Evolutionary conservation across 208 protist species (phyloP), one percentile per base, ranked within the genome.

Genomic region (Trypanosoma lewisi): DNA sequence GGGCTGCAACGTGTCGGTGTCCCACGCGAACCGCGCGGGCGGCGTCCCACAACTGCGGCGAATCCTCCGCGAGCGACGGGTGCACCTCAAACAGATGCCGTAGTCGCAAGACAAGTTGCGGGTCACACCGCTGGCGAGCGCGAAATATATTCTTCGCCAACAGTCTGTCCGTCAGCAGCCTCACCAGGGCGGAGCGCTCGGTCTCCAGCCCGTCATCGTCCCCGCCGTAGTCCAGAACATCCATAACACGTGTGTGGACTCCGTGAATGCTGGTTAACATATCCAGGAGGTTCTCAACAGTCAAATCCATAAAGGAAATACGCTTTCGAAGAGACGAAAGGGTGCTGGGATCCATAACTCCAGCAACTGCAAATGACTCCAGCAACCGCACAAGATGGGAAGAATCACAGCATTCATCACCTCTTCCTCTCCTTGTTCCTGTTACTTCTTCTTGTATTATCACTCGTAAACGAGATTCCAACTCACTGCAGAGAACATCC

Each of bases 31-130:
- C 63, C 6, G 19, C 54, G 0, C 89, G 76, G 21, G 91, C 68
- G 2, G 70, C 70, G 60, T 95, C 85, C 86, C 89, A 95, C 52
- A 95, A 57, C 17, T 53, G 64, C 1, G 74, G 73, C n/a, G 75
- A 74, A 23, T 78, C 56, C 2, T 75, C 49, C 6, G 49, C 49
- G 16, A 88, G 60, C 5, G 50, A 41, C 6, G 77, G 64, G 30
- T 73, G 54, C 36, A 65, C 72, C 63, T 95, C 89, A 62, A 87
- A 95, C 14, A 91, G 56, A 5, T 63, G 68, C 23, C 89, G 85
- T 37, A 91, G 68, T 6, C 64, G 25, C 2, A 95, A 59, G 16
- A 88, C 67, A 27, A 87, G 59, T n/a, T 75, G 41, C 1, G 80
- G 77, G 64, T 87, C 52, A 23, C 44, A 73, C 3, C 61, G 64